phyloP scores from a whole-genome alignment of 768 basidiomycete genomes.

The Russula abietina region DNA sequence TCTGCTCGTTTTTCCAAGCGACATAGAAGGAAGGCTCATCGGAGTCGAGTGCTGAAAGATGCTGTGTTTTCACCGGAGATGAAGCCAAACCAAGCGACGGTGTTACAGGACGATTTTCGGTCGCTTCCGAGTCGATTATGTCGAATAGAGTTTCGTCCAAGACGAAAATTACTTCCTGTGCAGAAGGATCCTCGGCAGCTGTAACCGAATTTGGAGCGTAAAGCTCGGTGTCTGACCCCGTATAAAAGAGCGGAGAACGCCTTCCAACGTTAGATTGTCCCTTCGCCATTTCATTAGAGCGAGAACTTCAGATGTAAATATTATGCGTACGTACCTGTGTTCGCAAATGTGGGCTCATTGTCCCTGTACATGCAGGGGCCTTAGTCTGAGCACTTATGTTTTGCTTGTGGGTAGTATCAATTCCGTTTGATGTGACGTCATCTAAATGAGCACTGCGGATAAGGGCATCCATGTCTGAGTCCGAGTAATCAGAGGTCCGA shows the following conservation, averaged over 20 bases:
- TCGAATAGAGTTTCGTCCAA: slow-evolving; percentile 34
- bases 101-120: slow-evolving; percentile 1
- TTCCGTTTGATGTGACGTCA: slow-evolving; percentile 14
- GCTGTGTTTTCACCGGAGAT: not conserved
- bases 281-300: slow-evolving; percentile 2
- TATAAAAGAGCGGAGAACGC: not conserved
- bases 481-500: slow-evolving; percentile 37
- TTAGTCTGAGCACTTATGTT: not conserved
- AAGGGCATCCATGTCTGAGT: slow-evolving; percentile 41
- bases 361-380: not conserved
- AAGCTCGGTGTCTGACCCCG: not conserved
- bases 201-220: not conserved
- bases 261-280: not conserved
- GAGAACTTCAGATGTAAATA: not conserved
- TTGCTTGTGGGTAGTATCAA: not conserved
- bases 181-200: not conserved
- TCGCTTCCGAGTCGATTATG: slow-evolving; percentile 18
- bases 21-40: slow-evolving; percentile 20
- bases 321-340: slow-evolving; percentile 6
- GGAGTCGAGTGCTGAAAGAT: not conserved
- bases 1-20: slow-evolving; percentile 13
- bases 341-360: not conserved
- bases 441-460: slow-evolving; percentile 36
- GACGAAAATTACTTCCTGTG: slow-evolving; percentile 27
- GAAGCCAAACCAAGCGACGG: not conserved